Evolutionary conservation across 108 stramenopile genomes (phyloP), one percentile per base, ranked within the genome.

Genomic region (Chaetoceros tenuissimus): DNA sequence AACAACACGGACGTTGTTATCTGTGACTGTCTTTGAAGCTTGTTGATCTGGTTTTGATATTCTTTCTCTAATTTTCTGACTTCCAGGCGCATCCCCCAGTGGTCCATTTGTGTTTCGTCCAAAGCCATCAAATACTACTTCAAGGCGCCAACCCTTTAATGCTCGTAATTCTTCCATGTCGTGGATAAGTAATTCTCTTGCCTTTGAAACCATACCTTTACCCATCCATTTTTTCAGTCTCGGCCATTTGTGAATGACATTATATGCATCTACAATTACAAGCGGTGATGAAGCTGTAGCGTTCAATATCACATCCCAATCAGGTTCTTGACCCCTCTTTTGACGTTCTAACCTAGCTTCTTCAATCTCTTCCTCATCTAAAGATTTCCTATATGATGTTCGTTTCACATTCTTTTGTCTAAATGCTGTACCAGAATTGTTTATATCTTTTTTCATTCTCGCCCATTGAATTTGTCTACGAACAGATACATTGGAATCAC

Each of bases 241-340:
- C 28, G 79, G 48, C 85, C 85, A 92, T 60, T 88, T 80, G 59
- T 88, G 57, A 20, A 92, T 86, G 51, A 92, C 72, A 62, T 92
- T 92, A 68, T 92, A 92, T 0, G 80, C 90, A 69, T 92, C 90
- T 0, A 92, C 90, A 34, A 92, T 56, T 51, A 92, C 78, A 0
- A 92, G 63, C 2, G 90, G 82, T 51, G 71, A 60, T 18, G 78
- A 62, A 24, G 63, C 31, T 1, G 80, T 82, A 24, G 69, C 78
- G 66, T 80, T 82, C 24, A 90, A 56, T 48, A 90, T 80, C 22
- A 90, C 84, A 55, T 84, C 82, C 88, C 88, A 90, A 66, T 90
- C 71, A 5, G 80, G 80, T 57, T 84, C 80, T 26, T 81, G 69
- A 24, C 82, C 82, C 27, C 77, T 71, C 29, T 63, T 63, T 31